phyloP scores from a whole-genome alignment of 2,329 filamentous ascomycete genomes.

The Blastomyces emzantsi region DNA sequence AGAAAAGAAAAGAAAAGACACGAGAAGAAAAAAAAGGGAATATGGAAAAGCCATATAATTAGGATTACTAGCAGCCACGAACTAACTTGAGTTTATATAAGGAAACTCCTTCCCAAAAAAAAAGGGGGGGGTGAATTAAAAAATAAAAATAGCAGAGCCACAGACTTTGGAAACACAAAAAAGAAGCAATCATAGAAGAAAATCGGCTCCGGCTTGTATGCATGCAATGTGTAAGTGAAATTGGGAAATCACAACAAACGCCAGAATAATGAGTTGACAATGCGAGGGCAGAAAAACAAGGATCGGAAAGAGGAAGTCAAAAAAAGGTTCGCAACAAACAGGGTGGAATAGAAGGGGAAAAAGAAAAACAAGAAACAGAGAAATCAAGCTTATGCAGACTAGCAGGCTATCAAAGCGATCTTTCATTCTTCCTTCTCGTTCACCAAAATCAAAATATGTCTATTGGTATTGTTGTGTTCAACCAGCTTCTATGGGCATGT shows the following conservation, averaged over 20 bases:
- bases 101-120: no score
- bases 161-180: neutral
- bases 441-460: neutral
- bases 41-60: neutral
- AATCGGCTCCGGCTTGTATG: neutral
- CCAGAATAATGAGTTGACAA: neutral
- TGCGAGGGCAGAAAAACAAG: neutral
- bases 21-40: neutral
- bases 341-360: neutral
- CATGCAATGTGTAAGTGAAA: neutral
- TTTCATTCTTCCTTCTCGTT: neutral
- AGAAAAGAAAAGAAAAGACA: neutral
- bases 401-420: neutral
- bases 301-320: conserved; percentile 1
- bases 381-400: neutral
- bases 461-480: neutral
- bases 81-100: neutral
- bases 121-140: no score
- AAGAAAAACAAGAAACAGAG: neutral
- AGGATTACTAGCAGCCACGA: neutral
- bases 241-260: neutral
- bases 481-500: neutral
- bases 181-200: neutral
- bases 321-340: neutral
- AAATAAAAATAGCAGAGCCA: no score